Evolutionary conservation across 148 eudicot genomes (phyloP).

Genomic region (Heliosperma pusillum): DNA sequence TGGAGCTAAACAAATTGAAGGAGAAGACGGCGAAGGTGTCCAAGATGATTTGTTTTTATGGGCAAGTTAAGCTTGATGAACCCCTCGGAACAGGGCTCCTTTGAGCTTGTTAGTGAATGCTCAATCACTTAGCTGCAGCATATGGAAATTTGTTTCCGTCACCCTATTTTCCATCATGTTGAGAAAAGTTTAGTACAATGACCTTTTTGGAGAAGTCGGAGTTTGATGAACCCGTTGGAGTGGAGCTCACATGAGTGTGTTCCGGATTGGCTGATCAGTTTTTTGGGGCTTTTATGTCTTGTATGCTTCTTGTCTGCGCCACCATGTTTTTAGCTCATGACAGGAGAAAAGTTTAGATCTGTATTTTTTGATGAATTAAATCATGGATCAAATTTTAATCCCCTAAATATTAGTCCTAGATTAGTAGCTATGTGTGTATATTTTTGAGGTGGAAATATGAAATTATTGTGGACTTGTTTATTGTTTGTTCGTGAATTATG

Average conservation of each 20-base stretch:
- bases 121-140: not conserved
- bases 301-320: not conserved
- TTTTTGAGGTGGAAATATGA: not conserved
- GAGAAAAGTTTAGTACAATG: not conserved
- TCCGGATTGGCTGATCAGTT: no score
- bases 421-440: not conserved
- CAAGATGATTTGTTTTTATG: not conserved
- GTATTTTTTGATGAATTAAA: no score
- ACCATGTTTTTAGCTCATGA: not conserved
- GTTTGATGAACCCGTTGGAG: no score
- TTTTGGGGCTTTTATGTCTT: no score
- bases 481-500: not conserved
- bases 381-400: no score
- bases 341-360: not conserved
- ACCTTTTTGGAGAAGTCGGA: not conserved
- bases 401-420: not conserved
- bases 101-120: not conserved
- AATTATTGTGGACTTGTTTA: not conserved
- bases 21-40: not conserved
- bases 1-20: not conserved
- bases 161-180: not conserved
- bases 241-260: no score
- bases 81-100: conserved; percentile 2
- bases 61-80: conserved; percentile 9
- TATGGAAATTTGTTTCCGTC: not conserved